Percentiles rank a stretch among this genome's conserved stretches.
Evolutionary conservation across 2,329 filamentous ascomycete species (phyloP).

Genomic region (Ophiostoma perfectum): DNA sequence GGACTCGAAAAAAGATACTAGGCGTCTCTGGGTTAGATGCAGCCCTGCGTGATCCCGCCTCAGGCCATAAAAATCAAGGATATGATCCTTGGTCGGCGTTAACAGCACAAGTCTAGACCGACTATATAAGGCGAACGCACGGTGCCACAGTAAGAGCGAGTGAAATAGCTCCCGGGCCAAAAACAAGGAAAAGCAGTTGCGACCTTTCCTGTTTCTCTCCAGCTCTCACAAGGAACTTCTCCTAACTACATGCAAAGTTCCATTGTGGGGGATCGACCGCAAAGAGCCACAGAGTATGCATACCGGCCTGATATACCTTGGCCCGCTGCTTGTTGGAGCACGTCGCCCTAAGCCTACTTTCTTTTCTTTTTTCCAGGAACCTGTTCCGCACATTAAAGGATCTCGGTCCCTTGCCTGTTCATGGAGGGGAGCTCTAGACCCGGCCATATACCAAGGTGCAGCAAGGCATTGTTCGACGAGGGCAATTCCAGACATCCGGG

Average conservation of each 20-base stretch:
- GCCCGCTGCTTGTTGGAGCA: not conserved
- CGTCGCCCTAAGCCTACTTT: not conserved
- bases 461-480: not conserved
- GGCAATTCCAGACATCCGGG: not conserved
- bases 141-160: not conserved
- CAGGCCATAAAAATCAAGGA: constrained; percentile 12
- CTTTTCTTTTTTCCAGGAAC: not conserved
- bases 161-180: constrained; percentile 7
- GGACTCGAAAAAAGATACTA: not conserved
- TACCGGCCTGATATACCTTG: not conserved
- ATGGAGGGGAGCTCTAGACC: not conserved
- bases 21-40: not conserved
- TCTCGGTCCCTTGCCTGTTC: not conserved
- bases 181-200: constrained; percentile 2
- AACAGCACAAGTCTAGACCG: constrained; percentile 3
- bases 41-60: constrained; percentile 12
- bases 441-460: not conserved
- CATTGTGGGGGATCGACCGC: constrained; percentile 13
- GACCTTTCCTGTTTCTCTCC: not conserved
- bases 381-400: not conserved
- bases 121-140: not conserved
- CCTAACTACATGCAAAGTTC: not conserved
- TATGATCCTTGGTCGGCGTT: not conserved
- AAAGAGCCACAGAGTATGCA: not conserved
- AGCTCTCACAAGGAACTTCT: not conserved